Base-by-base conservation (phyloP, 2,329 filamentous ascomycete species). In the Periconia sp. region DNA sequence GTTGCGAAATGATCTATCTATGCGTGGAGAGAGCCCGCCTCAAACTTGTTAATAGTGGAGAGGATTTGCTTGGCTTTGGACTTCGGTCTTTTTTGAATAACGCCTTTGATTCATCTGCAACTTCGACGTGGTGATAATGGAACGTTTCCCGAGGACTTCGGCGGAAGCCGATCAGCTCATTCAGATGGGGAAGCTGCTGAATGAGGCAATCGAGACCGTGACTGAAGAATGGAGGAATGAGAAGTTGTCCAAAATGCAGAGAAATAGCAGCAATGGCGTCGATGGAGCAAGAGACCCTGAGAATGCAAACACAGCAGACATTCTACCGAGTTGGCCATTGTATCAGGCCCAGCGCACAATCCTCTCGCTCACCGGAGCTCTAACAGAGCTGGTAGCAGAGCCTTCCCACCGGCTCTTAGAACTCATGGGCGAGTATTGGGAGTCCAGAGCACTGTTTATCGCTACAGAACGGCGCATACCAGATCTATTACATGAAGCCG, bases 331-430 rank as follows among this genome's bases (percentile, higher is more conserved):
- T 58, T 61, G 65, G 65, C 69, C 68, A 63, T 53, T 73, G n/a
- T 73, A 68, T 47, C 64, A 75, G 41, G 70, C 69, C 7, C 70
- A 72, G 50, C 58, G 68, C 19, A 66, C 63, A 2, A 55, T 75
- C 9, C 54, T 72, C 3, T 63, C 70, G 6, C 62, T 70, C 2
- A 63, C 70, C 8, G 73, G 73, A 2, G 64, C 61, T 49, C 57
- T 76, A 18, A 71, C 66, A 0, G 72, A 74, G 54, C 59, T 74
- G 1, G 64, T 73, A 17, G 62, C 62, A 45, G 65, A 74, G 43
- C 73, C 73, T 6, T 60, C 60, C 23, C 55, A 50, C 18, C 61
- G 72, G 10, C 49, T 76, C 2, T 50, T 71, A 2, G 70, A 74
- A 56, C 64, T 76, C 9, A 63, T 66, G 6, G 58, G 65, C 13